Conservation (phyloP, 1,139 yeast species). For the Suhomyces coccinellae region DNA sequence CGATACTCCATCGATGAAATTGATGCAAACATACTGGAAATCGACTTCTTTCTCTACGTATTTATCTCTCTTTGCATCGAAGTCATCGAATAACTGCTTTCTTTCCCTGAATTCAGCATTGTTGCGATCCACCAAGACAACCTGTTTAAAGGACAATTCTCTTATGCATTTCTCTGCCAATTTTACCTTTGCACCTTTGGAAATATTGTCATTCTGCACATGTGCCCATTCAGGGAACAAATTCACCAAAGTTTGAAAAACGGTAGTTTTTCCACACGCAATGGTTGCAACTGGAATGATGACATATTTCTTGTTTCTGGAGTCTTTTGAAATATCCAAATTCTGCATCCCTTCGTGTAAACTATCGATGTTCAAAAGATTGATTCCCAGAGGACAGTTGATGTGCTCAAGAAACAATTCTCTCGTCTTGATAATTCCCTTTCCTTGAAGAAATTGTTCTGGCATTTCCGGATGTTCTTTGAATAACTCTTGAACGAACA, state of each 20-base stretch:
- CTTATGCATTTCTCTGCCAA: conserved; percentile 52
- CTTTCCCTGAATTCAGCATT: conserved; percentile 77
- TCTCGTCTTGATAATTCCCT: conserved; percentile 75
- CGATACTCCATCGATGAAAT: conserved; percentile 51
- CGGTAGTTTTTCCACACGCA: conserved; percentile 95
- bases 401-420: conserved; percentile 53
- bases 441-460: conserved; percentile 52
- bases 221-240: conserved; percentile 70
- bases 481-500: conserved; percentile 60
- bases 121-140: conserved; percentile 80
- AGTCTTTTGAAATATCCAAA: conserved; percentile 1
- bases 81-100: conserved; percentile 58
- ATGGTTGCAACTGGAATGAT: conserved; percentile 84
- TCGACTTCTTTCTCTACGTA: conserved; percentile 32
- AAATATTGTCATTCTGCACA: conserved; percentile 82
- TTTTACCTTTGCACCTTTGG: conserved; percentile 48
- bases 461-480: conserved; percentile 45
- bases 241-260: conserved; percentile 57
- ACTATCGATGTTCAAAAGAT: conserved; percentile 22
- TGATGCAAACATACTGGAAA: conserved; percentile 61
- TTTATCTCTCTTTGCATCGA: conserved; percentile 40
- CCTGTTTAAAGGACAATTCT: conserved; percentile 29
- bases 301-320: conserved; percentile 45
- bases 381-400: conserved; percentile 34
- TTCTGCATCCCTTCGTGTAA: conserved; percentile 14